phyloP scores from a whole-genome alignment of 2,329 filamentous ascomycete species.

The Grosmannia clavigera region DNA sequence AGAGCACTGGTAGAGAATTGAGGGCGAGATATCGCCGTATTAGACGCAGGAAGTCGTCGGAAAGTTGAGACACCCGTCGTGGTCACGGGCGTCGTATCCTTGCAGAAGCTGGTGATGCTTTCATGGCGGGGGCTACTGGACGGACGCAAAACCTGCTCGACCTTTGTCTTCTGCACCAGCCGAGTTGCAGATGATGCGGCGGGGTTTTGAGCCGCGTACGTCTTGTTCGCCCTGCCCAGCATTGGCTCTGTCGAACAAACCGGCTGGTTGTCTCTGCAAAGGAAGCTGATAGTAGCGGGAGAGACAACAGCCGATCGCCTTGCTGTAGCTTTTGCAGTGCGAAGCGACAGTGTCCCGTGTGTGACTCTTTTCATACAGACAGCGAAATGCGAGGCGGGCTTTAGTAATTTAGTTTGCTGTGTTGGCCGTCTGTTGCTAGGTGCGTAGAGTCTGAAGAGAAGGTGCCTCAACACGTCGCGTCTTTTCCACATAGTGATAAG shows the following conservation, averaged over 20 bases:
- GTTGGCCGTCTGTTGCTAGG: neutral
- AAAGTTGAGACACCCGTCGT: constrained; percentile 14
- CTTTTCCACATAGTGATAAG: neutral
- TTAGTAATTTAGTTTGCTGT: neutral
- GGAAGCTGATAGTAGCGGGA: neutral
- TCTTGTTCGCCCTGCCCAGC: constrained; percentile 17
- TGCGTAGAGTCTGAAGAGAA: neutral
- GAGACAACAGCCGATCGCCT: constrained; percentile 1
- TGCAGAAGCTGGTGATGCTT: constrained; percentile 18
- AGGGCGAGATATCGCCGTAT: constrained; percentile 1
- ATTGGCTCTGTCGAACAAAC: constrained; percentile 15
- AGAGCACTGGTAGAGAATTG: constrained; percentile 15
- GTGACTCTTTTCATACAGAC: constrained; percentile 16
- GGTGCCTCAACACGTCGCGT: neutral
- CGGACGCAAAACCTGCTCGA: constrained; percentile 42
- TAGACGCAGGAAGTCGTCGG: constrained; percentile 5
- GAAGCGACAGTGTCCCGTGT: constrained; percentile 9
- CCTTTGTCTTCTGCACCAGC: constrained; percentile 16
- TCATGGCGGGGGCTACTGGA: constrained; percentile 41
- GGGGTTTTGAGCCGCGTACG: constrained; percentile 22
- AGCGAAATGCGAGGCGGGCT: neutral
- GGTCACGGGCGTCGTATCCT: neutral
- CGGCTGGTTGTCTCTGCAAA: neutral
- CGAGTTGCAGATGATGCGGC: constrained; percentile 6
- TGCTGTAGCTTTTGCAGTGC: constrained; percentile 8